Conservation (phyloP, 345 rosid species). For the Lepidium aucheri region DNA sequence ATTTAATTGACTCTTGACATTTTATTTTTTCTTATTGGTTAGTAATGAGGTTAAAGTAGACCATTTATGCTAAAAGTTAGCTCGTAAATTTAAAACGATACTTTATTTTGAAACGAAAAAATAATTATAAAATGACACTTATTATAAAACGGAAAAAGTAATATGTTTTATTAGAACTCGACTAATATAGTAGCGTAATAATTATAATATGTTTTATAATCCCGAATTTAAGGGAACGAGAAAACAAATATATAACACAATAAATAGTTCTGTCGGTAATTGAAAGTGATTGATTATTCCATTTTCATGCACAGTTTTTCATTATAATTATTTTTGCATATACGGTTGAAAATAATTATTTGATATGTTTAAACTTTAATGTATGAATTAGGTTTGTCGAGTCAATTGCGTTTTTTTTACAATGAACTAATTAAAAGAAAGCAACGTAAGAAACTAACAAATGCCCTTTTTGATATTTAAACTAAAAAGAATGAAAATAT, state of each 20-base stretch:
- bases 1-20: no score
- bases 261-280: slow-evolving; percentile 8
- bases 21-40: no score
- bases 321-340: background rate
- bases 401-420: background rate
- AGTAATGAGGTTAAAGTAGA: no score
- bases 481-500: background rate
- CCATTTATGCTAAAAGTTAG: no score
- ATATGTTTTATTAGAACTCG: no score
- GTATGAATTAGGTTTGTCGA: slow-evolving; percentile 7
- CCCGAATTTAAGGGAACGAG: background rate
- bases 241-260: background rate
- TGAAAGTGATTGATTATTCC: slow-evolving; percentile 13
- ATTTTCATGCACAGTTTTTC: background rate
- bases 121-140: no score
- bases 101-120: no score
- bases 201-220: background rate
- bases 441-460: background rate
- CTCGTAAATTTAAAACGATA: no score
- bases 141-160: no score
- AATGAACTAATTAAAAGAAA: background rate
- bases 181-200: no score
- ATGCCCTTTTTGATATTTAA: background rate
- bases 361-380: background rate
- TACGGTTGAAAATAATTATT: background rate